Percentiles rank a stretch among this genome's conserved stretches.
phyloP scores from a whole-genome alignment of 1,139 yeast genomes.

The Debaryomyces singareniensis region DNA sequence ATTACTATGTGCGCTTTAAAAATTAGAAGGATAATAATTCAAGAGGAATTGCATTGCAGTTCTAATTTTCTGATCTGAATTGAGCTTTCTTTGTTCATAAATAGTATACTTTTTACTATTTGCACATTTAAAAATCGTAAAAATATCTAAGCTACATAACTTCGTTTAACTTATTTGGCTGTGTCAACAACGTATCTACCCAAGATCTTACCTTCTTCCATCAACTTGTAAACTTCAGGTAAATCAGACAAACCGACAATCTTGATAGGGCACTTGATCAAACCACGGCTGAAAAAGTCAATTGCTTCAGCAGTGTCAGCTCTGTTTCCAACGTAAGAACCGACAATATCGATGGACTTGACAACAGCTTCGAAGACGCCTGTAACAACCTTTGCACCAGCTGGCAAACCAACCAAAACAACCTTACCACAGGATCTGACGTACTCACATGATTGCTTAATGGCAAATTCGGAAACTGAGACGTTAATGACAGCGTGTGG shows the following conservation, averaged over 20 bases:
- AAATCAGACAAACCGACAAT: slow-evolving; percentile 63
- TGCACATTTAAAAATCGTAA: too few relatives aligned
- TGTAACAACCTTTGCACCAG: slow-evolving; percentile 59
- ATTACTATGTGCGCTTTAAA: too few relatives aligned
- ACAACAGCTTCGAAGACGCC: slow-evolving; percentile 62
- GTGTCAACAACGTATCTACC: slow-evolving; percentile 79
- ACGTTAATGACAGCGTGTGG: slow-evolving; percentile 73
- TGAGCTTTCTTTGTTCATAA: not conserved
- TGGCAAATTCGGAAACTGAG: slow-evolving; percentile 64
- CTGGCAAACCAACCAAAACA: slow-evolving; percentile 71
- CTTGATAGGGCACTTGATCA: slow-evolving; percentile 64
- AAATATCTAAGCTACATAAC: too few relatives aligned
- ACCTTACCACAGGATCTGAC: slow-evolving; percentile 67
- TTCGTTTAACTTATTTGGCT: slow-evolving; percentile 42
- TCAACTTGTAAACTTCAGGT: slow-evolving; percentile 55
- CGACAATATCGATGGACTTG: slow-evolving; percentile 56
- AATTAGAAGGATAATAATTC: too few relatives aligned
- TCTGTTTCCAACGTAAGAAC: slow-evolving; percentile 78
- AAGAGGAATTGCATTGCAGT: too few relatives aligned
- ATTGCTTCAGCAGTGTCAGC: slow-evolving; percentile 73
- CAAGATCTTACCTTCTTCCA: slow-evolving; percentile 65
- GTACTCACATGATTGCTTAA: slow-evolving; percentile 55
- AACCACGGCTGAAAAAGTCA: slow-evolving; percentile 66
- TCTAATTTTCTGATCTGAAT: slow-evolving; percentile 1
- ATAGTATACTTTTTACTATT: too few relatives aligned